Conservation (phyloP, 352 stramenopile species). For the Hyphochytrium catenoides region DNA sequence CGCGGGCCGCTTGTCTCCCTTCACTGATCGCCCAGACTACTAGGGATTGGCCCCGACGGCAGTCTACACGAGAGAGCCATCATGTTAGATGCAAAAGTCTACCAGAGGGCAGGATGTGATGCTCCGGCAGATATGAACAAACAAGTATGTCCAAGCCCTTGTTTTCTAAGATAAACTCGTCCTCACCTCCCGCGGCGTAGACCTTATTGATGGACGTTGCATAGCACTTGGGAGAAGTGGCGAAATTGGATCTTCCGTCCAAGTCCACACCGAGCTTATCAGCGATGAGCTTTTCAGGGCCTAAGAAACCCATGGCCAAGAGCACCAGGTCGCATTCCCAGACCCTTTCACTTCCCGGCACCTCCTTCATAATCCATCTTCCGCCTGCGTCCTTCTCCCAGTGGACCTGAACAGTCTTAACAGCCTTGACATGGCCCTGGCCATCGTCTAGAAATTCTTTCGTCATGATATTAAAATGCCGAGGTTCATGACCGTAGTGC, state of each 20-base stretch:
- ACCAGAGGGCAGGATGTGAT: too few species aligned
- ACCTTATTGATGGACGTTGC: conserved; percentile 80
- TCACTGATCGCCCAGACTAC: conserved; percentile 97
- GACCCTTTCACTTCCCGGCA: conserved; percentile 68
- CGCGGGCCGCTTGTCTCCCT: conserved; percentile 68
- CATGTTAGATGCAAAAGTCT: too few species aligned
- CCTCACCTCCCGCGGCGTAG: conserved; percentile 85
- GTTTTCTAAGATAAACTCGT: too few species aligned
- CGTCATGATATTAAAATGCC: too few species aligned
- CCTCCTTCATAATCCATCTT: conserved; percentile 33
- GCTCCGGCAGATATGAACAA: too few species aligned
- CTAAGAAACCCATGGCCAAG: conserved; percentile 91
- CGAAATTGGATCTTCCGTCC: conserved; percentile 30
- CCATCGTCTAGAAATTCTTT: conserved; percentile 7
- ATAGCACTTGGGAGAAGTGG: conserved; percentile 66
- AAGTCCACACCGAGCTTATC: conserved; percentile 66
- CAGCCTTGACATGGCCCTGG: conserved; percentile 3
- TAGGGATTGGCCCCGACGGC: conserved; percentile 82
- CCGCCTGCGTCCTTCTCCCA: conserved; percentile 18
- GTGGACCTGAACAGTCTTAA: conserved; percentile 4
- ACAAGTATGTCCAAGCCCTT: too few species aligned
- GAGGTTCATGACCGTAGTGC: too few species aligned
- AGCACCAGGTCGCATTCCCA: conserved; percentile 81
- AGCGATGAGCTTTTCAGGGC: conserved; percentile 71
- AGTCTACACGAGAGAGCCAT: too few species aligned